phyloP scores from a whole-genome alignment of 2,329 filamentous ascomycete species.

The Aspergillus unguis region DNA sequence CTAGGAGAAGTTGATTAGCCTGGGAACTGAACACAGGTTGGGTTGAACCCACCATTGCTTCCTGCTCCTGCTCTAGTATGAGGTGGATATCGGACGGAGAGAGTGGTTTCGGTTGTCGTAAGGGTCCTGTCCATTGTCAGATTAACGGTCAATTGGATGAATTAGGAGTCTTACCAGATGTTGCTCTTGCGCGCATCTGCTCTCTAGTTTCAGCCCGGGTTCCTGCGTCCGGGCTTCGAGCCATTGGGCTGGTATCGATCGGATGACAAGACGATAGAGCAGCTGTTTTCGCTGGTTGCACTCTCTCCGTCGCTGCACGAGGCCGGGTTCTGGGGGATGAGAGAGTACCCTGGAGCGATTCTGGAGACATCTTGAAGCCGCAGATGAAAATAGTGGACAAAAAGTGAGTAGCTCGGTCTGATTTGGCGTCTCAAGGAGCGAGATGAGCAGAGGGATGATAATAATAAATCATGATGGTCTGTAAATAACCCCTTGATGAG shows the following conservation, averaged over 20 bases:
- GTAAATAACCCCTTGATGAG: constrained; percentile 25
- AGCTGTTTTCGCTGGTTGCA: constrained; percentile 31
- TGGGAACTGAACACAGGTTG: neutral
- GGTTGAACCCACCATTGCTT: constrained; percentile 68
- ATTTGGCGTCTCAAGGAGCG: neutral
- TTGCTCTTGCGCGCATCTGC: constrained; percentile 36
- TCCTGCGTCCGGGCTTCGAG: constrained; percentile 25
- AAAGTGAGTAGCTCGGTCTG: constrained; percentile 1
- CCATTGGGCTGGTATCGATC: constrained; percentile 43
- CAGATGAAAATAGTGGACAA: neutral
- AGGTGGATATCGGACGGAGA: constrained; percentile 86
- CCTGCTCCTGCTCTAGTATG: constrained; percentile 91
- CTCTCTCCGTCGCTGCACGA: constrained; percentile 29
- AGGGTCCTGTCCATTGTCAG: constrained; percentile 54
- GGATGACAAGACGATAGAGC: constrained; percentile 40
- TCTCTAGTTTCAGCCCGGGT: constrained; percentile 30
- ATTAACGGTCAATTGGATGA: neutral
- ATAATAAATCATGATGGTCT: neutral
- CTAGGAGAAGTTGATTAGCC: constrained; percentile 43
- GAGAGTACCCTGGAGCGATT: constrained; percentile 44
- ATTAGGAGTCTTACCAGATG: constrained; percentile 36
- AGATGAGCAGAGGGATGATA: neutral
- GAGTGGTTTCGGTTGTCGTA: constrained; percentile 81
- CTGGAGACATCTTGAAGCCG: constrained; percentile 45
- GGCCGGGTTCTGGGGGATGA: constrained; percentile 33